phyloP scores from a whole-genome alignment of 345 rosid genomes.

The Eucalyptus pumila region DNA sequence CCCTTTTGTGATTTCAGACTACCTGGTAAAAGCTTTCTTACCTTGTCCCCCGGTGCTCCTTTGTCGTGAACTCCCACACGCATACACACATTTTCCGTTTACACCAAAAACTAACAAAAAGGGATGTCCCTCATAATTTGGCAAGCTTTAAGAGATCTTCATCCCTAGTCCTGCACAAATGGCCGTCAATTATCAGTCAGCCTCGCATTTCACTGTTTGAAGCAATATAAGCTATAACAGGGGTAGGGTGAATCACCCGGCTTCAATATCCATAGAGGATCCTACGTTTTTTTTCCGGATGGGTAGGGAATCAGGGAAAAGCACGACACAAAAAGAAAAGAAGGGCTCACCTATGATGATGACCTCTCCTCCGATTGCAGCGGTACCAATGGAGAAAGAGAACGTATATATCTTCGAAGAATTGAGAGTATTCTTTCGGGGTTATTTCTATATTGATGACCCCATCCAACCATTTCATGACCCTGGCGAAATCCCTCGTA shows the following conservation, averaged over 20 bases:
- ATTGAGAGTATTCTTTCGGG: accelerated
- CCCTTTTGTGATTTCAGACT: no score
- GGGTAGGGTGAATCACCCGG: neutral
- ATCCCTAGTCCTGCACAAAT: neutral
- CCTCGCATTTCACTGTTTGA: neutral
- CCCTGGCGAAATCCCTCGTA: neutral
- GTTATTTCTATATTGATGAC: neutral
- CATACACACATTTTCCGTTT: neutral
- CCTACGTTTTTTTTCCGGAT: no score
- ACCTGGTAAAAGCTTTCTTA: neutral
- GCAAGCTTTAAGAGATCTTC: neutral
- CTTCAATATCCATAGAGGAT: no score
- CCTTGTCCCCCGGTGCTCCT: neutral
- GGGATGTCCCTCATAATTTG: neutral
- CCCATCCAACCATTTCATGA: accelerated
- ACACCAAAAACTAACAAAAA: neutral
- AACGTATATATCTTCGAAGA: accelerated
- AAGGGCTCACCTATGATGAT: neutral
- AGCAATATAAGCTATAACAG: neutral
- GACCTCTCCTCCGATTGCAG: neutral
- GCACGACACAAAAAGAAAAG: neutral
- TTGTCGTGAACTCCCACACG: neutral
- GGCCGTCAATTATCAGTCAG: neutral
- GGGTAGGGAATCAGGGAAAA: neutral
- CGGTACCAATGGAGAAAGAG: neutral